phyloP scores from a whole-genome alignment of 2,329 filamentous ascomycete species.

The Fusarium domesticum region DNA sequence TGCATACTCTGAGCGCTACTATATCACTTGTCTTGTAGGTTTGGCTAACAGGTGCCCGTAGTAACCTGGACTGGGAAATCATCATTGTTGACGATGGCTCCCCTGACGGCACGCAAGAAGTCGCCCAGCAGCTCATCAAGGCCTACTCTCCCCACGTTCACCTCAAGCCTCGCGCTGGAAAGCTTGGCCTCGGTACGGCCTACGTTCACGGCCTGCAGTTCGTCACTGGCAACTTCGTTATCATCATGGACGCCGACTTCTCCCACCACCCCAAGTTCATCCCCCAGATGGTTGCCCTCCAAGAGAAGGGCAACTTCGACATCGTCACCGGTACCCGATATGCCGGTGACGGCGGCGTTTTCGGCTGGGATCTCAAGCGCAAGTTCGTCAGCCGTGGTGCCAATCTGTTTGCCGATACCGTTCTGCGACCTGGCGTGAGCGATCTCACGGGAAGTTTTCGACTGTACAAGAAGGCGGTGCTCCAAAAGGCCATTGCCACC shows the following conservation, averaged over 20 bases:
- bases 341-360: slow-evolving; percentile 84
- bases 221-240: slow-evolving; percentile 87
- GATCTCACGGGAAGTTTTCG: slow-evolving; percentile 94
- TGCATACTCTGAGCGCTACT: background rate
- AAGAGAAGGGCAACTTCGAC: slow-evolving; percentile 77
- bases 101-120: slow-evolving; percentile 88
- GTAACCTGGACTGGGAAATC: slow-evolving; percentile 93
- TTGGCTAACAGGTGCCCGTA: slow-evolving; percentile 34
- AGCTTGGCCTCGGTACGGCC: slow-evolving; percentile 93
- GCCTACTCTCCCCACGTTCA: slow-evolving; percentile 77
- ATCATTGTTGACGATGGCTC: slow-evolving; percentile 98
- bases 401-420: slow-evolving; percentile 93
- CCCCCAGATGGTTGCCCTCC: slow-evolving; percentile 82
- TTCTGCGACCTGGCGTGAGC: slow-evolving; percentile 88
- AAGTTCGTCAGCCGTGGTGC: slow-evolving; percentile 82
- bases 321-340: slow-evolving; percentile 97
- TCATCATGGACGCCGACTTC: slow-evolving; percentile 99
- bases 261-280: slow-evolving; percentile 99
- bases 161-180: slow-evolving; percentile 86
- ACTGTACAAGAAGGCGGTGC: slow-evolving; percentile 85
- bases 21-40: background rate
- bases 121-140: slow-evolving; percentile 86
- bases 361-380: slow-evolving; percentile 92
- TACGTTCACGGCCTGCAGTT: slow-evolving; percentile 95
- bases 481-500: slow-evolving; percentile 84